A percentile compares a stretch with the other conserved stretches of the same genome.
These are phyloP conservation scores for Cyberlindnera maritima DNA, from an alignment of 805 yeast genomes.

Conservation along the genomic window DNA sequence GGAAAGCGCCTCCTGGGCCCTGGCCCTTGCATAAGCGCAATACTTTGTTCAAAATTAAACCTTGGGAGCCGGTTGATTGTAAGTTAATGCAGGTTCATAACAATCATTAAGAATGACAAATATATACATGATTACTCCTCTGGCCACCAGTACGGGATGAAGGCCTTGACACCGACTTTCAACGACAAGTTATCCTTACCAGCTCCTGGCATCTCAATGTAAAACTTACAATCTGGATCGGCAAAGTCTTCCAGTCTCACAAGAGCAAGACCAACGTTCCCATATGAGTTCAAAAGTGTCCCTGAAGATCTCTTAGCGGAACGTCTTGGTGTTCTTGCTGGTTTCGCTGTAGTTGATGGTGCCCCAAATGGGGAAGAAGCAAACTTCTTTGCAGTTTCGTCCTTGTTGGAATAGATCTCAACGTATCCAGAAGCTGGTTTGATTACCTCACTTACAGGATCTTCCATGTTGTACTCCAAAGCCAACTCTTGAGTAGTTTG, in stretches of 20 bases:
- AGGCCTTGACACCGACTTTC: constrained; percentile 47
- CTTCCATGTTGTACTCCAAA: constrained; percentile 16
- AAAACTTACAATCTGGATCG: constrained; percentile 32
- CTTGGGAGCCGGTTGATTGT: no score
- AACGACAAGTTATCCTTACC: constrained; percentile 21
- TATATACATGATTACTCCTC: constrained; percentile 9
- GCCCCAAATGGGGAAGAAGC: constrained; percentile 41
- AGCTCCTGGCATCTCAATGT: constrained; percentile 28
- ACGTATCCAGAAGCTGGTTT: constrained; percentile 12
- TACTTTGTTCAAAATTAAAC: neutral
- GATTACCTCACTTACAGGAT: constrained; percentile 9
- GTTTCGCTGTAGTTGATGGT: neutral
- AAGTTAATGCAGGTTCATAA: neutral
- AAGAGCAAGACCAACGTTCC: constrained; percentile 65
- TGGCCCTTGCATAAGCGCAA: no score
- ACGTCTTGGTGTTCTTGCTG: constrained; percentile 8
- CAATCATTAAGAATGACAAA: neutral
- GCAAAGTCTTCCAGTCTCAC: constrained; percentile 47
- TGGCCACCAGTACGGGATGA: constrained; percentile 79
- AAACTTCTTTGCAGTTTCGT: constrained; percentile 18
- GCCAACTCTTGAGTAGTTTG: constrained; percentile 12
- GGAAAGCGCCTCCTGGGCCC: no score
- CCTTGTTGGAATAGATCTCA: constrained; percentile 23
- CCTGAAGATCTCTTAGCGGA: constrained; percentile 50
- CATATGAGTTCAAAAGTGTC: constrained; percentile 51